A percentile compares a stretch with the other conserved stretches of the same genome.
phyloP scores from a whole-genome alignment of 495 filamentous ascomycete species.

The Delitschia confertaspora region DNA sequence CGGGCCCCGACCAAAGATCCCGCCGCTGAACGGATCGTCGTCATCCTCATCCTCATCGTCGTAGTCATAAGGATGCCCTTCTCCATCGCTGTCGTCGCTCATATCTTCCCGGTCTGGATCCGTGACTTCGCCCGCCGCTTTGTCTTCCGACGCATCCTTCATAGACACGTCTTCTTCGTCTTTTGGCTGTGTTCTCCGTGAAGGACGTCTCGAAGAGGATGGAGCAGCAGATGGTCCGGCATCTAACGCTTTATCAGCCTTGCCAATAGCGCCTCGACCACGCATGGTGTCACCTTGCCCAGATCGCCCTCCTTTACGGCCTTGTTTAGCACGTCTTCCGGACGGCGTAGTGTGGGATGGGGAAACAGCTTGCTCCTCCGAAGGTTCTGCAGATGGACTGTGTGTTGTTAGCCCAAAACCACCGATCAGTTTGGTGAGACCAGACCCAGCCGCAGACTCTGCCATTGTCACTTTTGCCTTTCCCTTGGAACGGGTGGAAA shows the following conservation, averaged over 20 bases:
- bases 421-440: no score
- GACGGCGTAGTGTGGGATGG: constrained; percentile 43
- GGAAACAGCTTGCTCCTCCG: constrained; percentile 35
- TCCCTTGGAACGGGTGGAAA: constrained; percentile 37
- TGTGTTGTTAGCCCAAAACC: constrained; percentile 12
- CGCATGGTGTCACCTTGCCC: constrained; percentile 16
- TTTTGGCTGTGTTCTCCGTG: constrained; percentile 36
- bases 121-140: constrained; percentile 45
- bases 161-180: constrained; percentile 35
- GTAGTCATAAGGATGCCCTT: constrained; percentile 52
- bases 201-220: constrained; percentile 42
- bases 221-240: constrained; percentile 3
- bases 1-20: constrained; percentile 59
- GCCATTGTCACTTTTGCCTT: constrained; percentile 63
- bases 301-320: constrained; percentile 16
- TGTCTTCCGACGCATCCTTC: constrained; percentile 40
- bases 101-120: constrained; percentile 34
- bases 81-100: constrained; percentile 43
- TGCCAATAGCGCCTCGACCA: not conserved
- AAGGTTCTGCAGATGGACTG: constrained; percentile 31
- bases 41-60: constrained; percentile 60
- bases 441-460: constrained; percentile 76
- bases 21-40: constrained; percentile 67
- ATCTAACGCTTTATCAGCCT: constrained; percentile 13
- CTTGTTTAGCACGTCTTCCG: constrained; percentile 11